Evolutionary conservation across 2,329 filamentous ascomycete genomes (phyloP).

Genomic region (Neurospora crassa): DNA sequence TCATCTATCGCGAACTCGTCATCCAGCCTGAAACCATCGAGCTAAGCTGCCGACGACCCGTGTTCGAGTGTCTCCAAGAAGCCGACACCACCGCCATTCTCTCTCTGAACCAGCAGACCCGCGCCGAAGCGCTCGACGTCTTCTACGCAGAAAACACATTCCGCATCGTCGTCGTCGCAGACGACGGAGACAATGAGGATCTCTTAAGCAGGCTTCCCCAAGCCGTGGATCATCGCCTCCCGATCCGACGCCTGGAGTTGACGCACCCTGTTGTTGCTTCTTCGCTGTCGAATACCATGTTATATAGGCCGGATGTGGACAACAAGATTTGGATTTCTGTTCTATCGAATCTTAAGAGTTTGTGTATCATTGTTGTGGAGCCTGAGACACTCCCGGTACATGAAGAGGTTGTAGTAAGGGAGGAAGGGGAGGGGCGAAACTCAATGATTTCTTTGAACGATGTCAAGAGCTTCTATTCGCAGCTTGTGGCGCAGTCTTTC

Average conservation of each 20-base stretch:
- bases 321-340: not conserved
- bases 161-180: not conserved
- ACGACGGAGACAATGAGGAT: not conserved
- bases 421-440: not conserved
- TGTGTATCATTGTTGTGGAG: not conserved
- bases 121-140: not conserved
- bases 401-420: not conserved
- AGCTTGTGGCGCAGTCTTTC: not conserved
- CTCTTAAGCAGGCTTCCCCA: not conserved
- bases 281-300: not conserved
- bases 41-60: not conserved
- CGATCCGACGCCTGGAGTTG: not conserved
- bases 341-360: not conserved
- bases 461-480: not conserved
- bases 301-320: not conserved
- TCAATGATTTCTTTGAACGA: not conserved
- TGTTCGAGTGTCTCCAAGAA: not conserved
- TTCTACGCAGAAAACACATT: not conserved
- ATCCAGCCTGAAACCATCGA: not conserved
- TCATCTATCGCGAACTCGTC: not conserved
- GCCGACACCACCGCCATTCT: not conserved
- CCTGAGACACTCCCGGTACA: not conserved
- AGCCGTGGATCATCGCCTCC: not conserved
- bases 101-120: not conserved
- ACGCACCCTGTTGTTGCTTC: not conserved